Conservation (phyloP, 306 rosid species). For the Malus orientalis region DNA sequence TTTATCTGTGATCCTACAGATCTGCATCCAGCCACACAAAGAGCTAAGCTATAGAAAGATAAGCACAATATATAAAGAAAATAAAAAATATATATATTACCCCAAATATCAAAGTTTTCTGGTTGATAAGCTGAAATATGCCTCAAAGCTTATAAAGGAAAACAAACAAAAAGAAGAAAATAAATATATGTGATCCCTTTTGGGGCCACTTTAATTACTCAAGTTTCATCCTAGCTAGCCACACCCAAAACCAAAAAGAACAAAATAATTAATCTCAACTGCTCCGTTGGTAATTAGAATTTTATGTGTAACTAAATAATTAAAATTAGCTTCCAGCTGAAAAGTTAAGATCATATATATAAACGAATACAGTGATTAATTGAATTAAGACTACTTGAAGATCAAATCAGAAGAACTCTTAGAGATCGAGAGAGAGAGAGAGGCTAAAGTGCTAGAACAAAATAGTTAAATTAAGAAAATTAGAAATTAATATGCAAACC, state of each 20-base stretch:
- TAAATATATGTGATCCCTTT: background rate
- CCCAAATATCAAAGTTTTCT: background rate
- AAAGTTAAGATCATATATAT: background rate
- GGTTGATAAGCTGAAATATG: slow-evolving; percentile 8
- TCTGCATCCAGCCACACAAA: slow-evolving; percentile 22
- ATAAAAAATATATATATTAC: background rate
- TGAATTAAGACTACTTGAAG: background rate
- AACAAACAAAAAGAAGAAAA: slow-evolving; percentile 1
- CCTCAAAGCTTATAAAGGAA: slow-evolving; percentile 14
- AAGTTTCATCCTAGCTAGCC: background rate
- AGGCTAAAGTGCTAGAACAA: background rate
- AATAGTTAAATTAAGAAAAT: background rate
- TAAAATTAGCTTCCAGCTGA: background rate
- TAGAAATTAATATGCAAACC: slow-evolving; percentile 24
- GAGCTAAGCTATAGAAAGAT: slow-evolving; percentile 15
- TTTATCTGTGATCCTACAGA: slow-evolving; percentile 24
- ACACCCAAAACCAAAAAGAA: background rate
- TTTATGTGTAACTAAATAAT: background rate
- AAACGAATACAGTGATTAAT: background rate
- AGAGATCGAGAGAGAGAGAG: background rate
- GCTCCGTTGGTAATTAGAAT: background rate
- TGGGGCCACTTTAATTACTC: background rate
- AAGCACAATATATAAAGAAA: background rate
- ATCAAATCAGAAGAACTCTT: background rate
- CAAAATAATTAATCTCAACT: background rate